Conservation (phyloP, 140 eudicot species). For the Flaveria floridana region DNA sequence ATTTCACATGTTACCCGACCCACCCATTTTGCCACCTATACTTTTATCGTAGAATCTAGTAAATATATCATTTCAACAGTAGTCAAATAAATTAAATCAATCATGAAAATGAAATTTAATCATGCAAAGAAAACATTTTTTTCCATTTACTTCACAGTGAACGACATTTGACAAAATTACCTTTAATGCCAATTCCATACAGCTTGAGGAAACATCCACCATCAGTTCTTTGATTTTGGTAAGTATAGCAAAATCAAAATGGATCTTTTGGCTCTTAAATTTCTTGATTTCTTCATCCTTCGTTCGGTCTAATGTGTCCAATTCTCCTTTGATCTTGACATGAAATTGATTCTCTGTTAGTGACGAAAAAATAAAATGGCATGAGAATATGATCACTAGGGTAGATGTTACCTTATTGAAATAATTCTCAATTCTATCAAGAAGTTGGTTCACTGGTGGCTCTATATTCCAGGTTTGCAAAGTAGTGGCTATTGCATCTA, state of each 20-base stretch:
- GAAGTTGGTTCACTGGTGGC: conserved; percentile 50
- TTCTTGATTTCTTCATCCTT: conserved; percentile 88
- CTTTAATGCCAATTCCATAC: conserved; percentile 91
- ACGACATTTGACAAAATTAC: conserved; percentile 33
- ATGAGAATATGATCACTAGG: not conserved
- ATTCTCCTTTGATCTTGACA: conserved; percentile 68
- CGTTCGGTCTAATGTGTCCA: conserved; percentile 74
- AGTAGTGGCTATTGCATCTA: conserved; percentile 33
- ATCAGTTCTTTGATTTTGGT: conserved; percentile 68
- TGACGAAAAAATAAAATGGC: not conserved
- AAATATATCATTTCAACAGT: not conserved
- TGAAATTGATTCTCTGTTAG: conserved; percentile 26
- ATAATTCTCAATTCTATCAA: conserved; percentile 61
- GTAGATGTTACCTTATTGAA: conserved; percentile 56
- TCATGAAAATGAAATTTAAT: not conserved
- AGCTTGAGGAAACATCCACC: conserved; percentile 87
- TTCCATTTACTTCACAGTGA: not conserved
- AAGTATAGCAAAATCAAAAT: conserved; percentile 77
- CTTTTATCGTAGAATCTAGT: not conserved
- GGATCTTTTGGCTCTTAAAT: conserved; percentile 69
- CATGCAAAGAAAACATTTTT: not conserved
- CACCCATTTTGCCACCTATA: not conserved
- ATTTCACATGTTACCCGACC: not conserved
- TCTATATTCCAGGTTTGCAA: conserved; percentile 56
- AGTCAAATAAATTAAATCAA: not conserved